Evolutionary conservation across 108 stramenopile species (phyloP).

Genomic region (Skeletonema tropicum): DNA sequence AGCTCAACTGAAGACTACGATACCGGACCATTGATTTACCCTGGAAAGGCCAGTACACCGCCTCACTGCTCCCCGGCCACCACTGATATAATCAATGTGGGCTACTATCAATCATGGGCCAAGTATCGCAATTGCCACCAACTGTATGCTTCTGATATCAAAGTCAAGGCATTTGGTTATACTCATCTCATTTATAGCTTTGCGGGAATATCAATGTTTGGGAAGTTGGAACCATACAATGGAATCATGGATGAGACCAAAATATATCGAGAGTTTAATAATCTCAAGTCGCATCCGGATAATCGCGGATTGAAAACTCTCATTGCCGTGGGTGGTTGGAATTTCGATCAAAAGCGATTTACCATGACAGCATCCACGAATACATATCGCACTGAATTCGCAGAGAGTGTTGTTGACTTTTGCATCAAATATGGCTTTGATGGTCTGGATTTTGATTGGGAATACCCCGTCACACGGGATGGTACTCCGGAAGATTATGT

Average conservation of each 20-base stretch:
- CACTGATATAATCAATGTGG: constrained; percentile 27
- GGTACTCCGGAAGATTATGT: constrained; percentile 32
- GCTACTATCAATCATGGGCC: constrained; percentile 33
- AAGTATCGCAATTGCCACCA: constrained; percentile 17
- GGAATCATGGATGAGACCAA: constrained; percentile 29
- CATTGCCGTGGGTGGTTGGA: constrained; percentile 48
- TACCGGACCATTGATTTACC: background rate
- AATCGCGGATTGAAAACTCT: constrained; percentile 22
- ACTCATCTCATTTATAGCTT: constrained; percentile 44
- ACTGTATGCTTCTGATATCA: constrained; percentile 8
- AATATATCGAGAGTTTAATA: constrained; percentile 31
- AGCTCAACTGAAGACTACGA: background rate
- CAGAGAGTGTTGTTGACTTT: constrained; percentile 26
- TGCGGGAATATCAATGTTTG: constrained; percentile 22
- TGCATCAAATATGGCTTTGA: constrained; percentile 24
- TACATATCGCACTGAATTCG: constrained; percentile 14
- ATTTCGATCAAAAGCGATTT: constrained; percentile 38
- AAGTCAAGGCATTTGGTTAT: constrained; percentile 24
- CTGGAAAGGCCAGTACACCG: background rate
- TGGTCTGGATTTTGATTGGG: constrained; percentile 53
- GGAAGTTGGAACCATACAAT: constrained; percentile 36
- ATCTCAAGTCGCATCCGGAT: constrained; percentile 16
- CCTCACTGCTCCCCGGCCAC: background rate
- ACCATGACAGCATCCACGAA: constrained; percentile 9
- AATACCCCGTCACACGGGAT: constrained; percentile 40